A percentile compares a stretch with the other conserved stretches of the same genome.
Evolutionary conservation across 2,329 filamentous ascomycete species (phyloP).

Genomic region (Talaromyces sp.): DNA sequence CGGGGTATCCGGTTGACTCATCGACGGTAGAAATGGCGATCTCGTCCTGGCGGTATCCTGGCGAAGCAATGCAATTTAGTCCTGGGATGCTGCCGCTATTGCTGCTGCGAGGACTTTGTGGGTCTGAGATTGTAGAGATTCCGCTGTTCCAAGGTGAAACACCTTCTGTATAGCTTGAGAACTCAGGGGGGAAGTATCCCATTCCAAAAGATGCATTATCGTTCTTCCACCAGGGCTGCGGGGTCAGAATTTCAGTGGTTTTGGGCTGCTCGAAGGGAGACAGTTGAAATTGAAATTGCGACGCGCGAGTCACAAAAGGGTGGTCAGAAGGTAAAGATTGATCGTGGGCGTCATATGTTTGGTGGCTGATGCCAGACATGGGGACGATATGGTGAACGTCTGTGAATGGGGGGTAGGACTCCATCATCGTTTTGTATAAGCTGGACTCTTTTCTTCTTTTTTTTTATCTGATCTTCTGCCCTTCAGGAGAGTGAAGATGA

Average conservation of each 20-base stretch:
- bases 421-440: slow-evolving; percentile 6
- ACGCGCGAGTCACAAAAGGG: slow-evolving; percentile 11
- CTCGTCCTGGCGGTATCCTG: slow-evolving; percentile 23
- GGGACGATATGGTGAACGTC: slow-evolving; percentile 12
- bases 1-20: slow-evolving; percentile 18
- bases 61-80: slow-evolving; percentile 24
- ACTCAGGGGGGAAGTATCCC: slow-evolving; percentile 12
- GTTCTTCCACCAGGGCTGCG: slow-evolving; percentile 15
- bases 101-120: slow-evolving; percentile 29
- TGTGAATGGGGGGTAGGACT: slow-evolving; percentile 14
- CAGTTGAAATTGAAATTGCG: slow-evolving; percentile 13
- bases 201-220: neutral
- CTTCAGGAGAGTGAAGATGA: neutral
- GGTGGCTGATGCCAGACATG: slow-evolving; percentile 3
- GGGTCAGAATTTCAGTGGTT: neutral
- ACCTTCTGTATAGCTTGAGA: slow-evolving; percentile 9
- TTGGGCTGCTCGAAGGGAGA: slow-evolving; percentile 10
- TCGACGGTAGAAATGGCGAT: slow-evolving; percentile 9
- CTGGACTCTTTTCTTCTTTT: neutral
- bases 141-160: slow-evolving; percentile 25
- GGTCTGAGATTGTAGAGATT: slow-evolving; percentile 26
- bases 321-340: slow-evolving; percentile 13
- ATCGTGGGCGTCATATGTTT: slow-evolving; percentile 8
- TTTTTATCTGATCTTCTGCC: neutral
- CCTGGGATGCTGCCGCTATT: slow-evolving; percentile 14